These are phyloP conservation scores for Botrytis byssoidea DNA, from an alignment of 2,329 filamentous ascomycete species.

Conservation along the genomic window DNA sequence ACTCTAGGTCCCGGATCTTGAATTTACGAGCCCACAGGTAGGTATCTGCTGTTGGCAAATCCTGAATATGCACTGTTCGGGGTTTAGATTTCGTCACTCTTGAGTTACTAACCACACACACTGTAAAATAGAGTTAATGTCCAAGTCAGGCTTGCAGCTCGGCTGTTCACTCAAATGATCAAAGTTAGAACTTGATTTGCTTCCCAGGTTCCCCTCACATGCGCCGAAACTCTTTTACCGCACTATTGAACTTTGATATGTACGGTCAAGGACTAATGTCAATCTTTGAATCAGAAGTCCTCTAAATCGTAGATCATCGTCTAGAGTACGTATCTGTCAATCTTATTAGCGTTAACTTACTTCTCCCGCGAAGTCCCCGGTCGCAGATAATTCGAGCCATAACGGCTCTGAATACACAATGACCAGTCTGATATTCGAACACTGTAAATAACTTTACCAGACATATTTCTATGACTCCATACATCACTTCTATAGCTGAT, in stretches of 20 bases:
- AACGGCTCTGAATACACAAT: background rate
- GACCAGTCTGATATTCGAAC: background rate
- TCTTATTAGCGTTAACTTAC: background rate
- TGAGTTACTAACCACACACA: background rate
- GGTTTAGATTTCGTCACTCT: background rate
- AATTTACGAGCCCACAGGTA: background rate
- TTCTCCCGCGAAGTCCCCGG: background rate
- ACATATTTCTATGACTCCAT: no score
- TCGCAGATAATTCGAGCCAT: background rate
- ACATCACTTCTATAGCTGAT: background rate
- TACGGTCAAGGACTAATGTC: background rate
- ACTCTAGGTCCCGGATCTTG: background rate
- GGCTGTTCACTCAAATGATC: background rate
- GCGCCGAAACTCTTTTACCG: constrained; percentile 3
- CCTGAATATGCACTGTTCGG: background rate
- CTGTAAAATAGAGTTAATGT: background rate
- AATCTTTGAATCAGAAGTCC: background rate
- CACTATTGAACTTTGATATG: background rate
- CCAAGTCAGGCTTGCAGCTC: background rate
- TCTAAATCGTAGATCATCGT: constrained; percentile 8
- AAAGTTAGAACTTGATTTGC: background rate
- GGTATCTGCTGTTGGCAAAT: background rate
- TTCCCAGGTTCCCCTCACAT: constrained; percentile 11
- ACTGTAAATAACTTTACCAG: background rate
- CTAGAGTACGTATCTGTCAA: background rate